Conservation (phyloP, 257 asterid species). For the Penstemon davidsonii region DNA sequence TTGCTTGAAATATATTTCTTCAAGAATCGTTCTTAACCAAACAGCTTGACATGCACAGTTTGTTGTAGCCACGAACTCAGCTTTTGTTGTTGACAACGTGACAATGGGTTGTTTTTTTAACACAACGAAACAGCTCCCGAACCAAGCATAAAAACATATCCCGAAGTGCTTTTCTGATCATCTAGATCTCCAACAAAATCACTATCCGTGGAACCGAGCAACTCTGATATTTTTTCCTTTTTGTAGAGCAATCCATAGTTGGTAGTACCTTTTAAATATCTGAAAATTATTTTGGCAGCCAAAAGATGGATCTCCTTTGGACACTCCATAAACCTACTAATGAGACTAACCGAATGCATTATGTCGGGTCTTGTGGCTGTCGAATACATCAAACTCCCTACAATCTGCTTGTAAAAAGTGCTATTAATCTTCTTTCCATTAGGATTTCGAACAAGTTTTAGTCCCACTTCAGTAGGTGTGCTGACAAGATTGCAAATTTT, state of each 20-base stretch:
- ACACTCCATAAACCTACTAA: not conserved
- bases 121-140: not conserved
- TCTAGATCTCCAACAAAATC: not conserved
- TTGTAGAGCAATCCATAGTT: not conserved
- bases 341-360: conserved; percentile 8
- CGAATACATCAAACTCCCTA: not conserved
- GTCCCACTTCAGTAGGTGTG: not conserved
- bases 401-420: not conserved
- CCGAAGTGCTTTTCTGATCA: not conserved
- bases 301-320: not conserved
- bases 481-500: not conserved
- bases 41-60: conserved; percentile 4
- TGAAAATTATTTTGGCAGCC: not conserved
- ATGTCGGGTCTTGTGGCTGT: conserved; percentile 14
- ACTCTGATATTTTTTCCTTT: not conserved
- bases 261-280: not conserved
- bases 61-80: not conserved
- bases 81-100: not conserved
- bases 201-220: not conserved
- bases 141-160: not conserved
- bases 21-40: not conserved
- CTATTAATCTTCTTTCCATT: not conserved
- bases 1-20: not conserved
- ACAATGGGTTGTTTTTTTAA: not conserved
- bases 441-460: not conserved